phyloP scores from a whole-genome alignment of 2,329 filamentous ascomycete genomes.

The Ophioceras dolichostomum region DNA sequence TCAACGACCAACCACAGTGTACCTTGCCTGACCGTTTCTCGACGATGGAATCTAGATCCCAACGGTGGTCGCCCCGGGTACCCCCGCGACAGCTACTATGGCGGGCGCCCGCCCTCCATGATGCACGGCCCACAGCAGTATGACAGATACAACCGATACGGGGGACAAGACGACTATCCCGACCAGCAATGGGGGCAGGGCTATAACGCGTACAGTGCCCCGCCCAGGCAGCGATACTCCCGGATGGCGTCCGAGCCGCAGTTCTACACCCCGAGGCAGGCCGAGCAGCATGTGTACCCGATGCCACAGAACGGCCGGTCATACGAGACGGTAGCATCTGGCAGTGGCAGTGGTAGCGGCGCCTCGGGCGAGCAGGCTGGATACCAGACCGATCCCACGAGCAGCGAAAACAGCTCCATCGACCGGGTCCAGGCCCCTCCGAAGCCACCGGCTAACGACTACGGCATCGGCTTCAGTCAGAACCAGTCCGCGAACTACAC shows the following conservation, averaged over 20 bases:
- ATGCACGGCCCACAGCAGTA: too few relatives aligned
- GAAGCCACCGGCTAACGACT: conserved; percentile 46
- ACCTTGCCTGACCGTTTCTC: neutral
- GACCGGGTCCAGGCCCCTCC: conserved; percentile 54
- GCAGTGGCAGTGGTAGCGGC: conserved; percentile 58
- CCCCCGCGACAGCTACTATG: conserved; percentile 40
- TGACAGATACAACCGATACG: conserved; percentile 3
- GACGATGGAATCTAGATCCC: conserved; percentile 11
- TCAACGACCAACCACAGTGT: neutral
- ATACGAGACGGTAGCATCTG: conserved; percentile 77
- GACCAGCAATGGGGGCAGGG: conserved; percentile 15
- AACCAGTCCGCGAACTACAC: too few relatives aligned
- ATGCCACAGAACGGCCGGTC: conserved; percentile 60
- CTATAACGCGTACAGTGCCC: conserved; percentile 17
- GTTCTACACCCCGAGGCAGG: conserved; percentile 22
- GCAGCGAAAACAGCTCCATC: conserved; percentile 86
- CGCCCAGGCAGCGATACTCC: conserved; percentile 21
- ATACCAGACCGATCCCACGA: conserved; percentile 73
- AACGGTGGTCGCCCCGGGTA: conserved; percentile 31
- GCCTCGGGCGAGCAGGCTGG: conserved; percentile 62
- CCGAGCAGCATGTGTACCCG: conserved; percentile 33
- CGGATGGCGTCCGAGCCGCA: conserved; percentile 35
- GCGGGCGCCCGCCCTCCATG: conserved; percentile 24
- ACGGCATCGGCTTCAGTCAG: conserved; percentile 48
- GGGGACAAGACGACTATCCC: neutral